Evolutionary conservation across 768 basidiomycete genomes (phyloP).

Genomic region (Tulasnella sp.): DNA sequence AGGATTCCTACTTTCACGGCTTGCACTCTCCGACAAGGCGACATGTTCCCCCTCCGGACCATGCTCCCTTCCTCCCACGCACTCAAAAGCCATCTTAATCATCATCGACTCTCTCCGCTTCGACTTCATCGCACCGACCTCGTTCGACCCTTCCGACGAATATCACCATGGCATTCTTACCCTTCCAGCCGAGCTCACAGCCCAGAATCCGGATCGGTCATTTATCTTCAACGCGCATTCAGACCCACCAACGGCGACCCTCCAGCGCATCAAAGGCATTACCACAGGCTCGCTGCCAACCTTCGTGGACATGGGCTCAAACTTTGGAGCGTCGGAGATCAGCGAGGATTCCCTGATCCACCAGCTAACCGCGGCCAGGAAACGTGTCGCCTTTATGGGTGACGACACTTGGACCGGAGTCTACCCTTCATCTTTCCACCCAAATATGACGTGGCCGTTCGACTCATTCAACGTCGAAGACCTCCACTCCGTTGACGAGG

Average conservation of each 20-base stretch:
- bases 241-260: constrained; percentile 91
- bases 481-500: constrained; percentile 89
- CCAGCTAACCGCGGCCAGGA: constrained; percentile 60
- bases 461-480: constrained; percentile 99
- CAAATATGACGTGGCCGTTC: constrained; percentile 74
- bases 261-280: constrained; percentile 91
- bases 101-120: constrained; percentile 92
- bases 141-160: constrained; percentile 52
- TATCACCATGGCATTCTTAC: constrained; percentile 81
- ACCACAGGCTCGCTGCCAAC: constrained; percentile 95
- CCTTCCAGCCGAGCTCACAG: constrained; percentile 69
- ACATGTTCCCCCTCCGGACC: constrained; percentile 39
- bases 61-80: constrained; percentile 58
- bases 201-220: constrained; percentile 60
- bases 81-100: constrained; percentile 75
- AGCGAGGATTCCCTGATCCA: constrained; percentile 83
- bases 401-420: constrained; percentile 96
- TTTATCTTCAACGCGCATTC: constrained; percentile 86
- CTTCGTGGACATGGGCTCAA: constrained; percentile 89
- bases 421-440: constrained; percentile 71
- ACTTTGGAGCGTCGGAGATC: constrained; percentile 84
- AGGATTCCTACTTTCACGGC: constrained; percentile 83
- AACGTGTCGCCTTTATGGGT: constrained; percentile 82
- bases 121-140: constrained; percentile 79
- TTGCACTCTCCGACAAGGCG: constrained; percentile 61